Percentiles rank a stretch among this genome's conserved stretches.
Evolutionary conservation across 257 asterid genomes (phyloP).

Genomic region (Ehretia macrophylla): DNA sequence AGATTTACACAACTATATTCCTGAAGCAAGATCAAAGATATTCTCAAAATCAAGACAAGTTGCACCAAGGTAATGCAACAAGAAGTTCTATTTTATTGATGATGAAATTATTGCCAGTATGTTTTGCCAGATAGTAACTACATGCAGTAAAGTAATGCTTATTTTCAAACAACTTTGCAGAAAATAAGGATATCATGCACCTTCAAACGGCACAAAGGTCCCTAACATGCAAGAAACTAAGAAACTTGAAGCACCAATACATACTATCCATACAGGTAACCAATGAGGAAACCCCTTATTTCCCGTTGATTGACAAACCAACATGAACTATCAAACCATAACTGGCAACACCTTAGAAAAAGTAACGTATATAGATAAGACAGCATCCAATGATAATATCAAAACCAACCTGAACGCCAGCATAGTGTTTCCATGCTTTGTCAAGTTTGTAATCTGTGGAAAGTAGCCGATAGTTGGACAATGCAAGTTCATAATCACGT

Average conservation of each 20-base stretch:
- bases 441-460: conserved; percentile 95
- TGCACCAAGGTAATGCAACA: not conserved
- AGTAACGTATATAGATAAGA: conserved; percentile 11
- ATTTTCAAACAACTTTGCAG: no score
- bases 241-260: no score
- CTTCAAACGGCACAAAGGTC: no score
- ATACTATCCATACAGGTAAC: not conserved
- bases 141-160: no score
- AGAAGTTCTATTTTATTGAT: no score
- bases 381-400: not conserved
- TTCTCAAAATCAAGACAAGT: not conserved
- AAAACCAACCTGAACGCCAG: conserved; percentile 84
- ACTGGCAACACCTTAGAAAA: conserved; percentile 17
- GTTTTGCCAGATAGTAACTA: no score
- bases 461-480: conserved; percentile 90
- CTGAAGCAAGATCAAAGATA: no score
- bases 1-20: no score
- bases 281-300: not conserved
- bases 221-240: no score
- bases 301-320: not conserved
- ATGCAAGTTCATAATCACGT: conserved; percentile 94
- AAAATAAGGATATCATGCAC: no score
- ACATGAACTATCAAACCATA: conserved; percentile 2
- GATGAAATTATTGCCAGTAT: no score
- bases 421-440: conserved; percentile 93